A percentile compares a stretch with the other conserved stretches of the same genome.
These are phyloP conservation scores for Senecio squalidus DNA, from an alignment of 140 eudicot species.

Conservation along the genomic window DNA sequence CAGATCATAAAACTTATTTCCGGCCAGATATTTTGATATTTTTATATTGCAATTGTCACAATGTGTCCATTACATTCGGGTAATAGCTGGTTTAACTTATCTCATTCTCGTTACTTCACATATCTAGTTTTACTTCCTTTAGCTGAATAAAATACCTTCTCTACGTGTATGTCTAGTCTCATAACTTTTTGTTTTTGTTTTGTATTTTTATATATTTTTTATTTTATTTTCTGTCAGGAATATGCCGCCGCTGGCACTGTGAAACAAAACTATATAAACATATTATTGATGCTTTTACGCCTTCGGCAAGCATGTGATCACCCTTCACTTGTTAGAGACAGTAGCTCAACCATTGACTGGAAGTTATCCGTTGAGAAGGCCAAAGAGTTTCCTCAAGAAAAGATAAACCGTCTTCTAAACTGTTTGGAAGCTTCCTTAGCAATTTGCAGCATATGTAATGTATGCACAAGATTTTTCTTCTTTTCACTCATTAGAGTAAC, in stretches of 20 bases:
- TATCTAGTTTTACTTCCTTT: not conserved
- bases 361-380: slow-evolving; percentile 58
- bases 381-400: slow-evolving; percentile 63
- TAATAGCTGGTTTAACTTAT: slow-evolving; percentile 7
- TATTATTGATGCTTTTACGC: slow-evolving; percentile 82
- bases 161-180: not conserved
- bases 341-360: slow-evolving; percentile 38
- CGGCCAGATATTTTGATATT: not conserved
- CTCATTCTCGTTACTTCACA: not conserved
- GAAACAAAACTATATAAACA: slow-evolving; percentile 79
- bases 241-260: slow-evolving; percentile 96
- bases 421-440: slow-evolving; percentile 87
- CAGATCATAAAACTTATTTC: not conserved
- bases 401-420: slow-evolving; percentile 44
- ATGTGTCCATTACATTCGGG: not conserved
- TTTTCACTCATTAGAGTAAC: not conserved
- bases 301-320: slow-evolving; percentile 98
- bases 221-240: slow-evolving; percentile 37
- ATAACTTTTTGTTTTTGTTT: not conserved
- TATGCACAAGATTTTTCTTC: slow-evolving; percentile 30
- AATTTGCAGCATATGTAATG: slow-evolving; percentile 80
- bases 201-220: not conserved
- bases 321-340: slow-evolving; percentile 76
- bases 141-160: not conserved
- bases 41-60: not conserved